These are phyloP conservation scores for Bjerkandera adusta DNA, from an alignment of 1,284 basidiomycete species.

Conservation along the genomic window DNA sequence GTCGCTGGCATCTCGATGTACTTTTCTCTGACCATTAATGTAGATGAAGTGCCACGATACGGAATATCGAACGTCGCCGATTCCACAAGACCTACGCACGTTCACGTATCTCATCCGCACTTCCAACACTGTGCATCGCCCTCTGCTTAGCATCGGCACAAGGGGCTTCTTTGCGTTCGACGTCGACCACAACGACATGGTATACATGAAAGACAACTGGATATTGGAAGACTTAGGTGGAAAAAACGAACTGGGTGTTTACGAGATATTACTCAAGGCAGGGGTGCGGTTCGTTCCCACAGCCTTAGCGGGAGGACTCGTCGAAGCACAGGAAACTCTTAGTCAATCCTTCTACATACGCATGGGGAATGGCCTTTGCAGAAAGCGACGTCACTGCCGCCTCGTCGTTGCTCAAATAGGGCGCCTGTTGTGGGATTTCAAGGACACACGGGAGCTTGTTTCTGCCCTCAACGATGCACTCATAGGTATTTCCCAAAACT, in stretches of 20 bases:
- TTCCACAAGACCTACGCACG: background rate
- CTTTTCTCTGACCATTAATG: background rate
- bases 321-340: background rate
- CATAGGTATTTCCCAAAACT: background rate
- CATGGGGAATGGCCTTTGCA: background rate
- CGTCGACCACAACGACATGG: background rate
- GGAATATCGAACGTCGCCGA: background rate
- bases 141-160: constrained; percentile 4
- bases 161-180: constrained; percentile 4
- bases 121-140: background rate
- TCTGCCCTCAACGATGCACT: constrained; percentile 1
- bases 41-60: background rate
- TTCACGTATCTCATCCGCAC: constrained; percentile 3
- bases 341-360: background rate
- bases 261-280: background rate
- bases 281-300: constrained; percentile 1
- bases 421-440: background rate
- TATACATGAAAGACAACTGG: constrained; percentile 9
- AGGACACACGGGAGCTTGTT: background rate
- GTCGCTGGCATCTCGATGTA: background rate
- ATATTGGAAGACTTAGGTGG: background rate
- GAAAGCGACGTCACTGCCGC: background rate
- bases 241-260: background rate
- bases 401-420: constrained; percentile 1
- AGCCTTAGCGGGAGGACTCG: constrained; percentile 2